Percentiles rank a stretch among this genome's conserved stretches.
phyloP scores from a whole-genome alignment of 148 eudicot species.

The Simmondsia chinensis region DNA sequence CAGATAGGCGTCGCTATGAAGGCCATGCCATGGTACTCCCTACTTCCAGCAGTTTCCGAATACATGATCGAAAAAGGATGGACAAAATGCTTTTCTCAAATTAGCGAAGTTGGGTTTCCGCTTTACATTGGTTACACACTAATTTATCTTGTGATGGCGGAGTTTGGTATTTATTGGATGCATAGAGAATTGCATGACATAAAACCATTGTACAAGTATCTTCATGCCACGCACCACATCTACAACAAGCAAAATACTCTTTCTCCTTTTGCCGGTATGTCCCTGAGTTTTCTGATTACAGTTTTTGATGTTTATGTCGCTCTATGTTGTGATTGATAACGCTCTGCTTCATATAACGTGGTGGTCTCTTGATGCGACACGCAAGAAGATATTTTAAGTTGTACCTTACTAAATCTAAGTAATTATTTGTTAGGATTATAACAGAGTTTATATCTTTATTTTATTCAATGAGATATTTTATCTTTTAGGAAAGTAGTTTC shows the following conservation, averaged over 20 bases:
- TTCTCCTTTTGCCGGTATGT: constrained; percentile 92
- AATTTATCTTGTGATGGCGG: constrained; percentile 57
- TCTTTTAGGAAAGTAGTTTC: no score
- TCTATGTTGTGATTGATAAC: no score
- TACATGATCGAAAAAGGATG: constrained; percentile 64
- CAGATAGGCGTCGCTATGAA: constrained; percentile 85
- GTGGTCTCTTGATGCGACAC: no score
- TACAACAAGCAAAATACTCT: constrained; percentile 97
- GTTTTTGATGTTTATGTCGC: no score
- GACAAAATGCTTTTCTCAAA: constrained; percentile 59
- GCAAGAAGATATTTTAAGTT: no score
- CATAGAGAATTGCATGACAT: constrained; percentile 83
- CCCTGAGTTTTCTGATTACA: neutral
- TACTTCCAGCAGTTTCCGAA: constrained; percentile 59
- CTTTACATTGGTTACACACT: constrained; percentile 29
- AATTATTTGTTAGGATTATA: no score
- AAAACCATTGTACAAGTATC: constrained; percentile 78
- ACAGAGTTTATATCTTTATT: no score
- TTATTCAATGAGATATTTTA: no score
- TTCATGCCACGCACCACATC: constrained; percentile 91
- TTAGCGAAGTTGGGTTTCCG: constrained; percentile 49
- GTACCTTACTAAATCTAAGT: no score
- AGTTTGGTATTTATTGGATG: constrained; percentile 89
- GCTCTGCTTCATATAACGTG: no score
- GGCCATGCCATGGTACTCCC: constrained; percentile 80